phyloP scores from a whole-genome alignment of 805 yeast species.

The Millerago galiae region DNA sequence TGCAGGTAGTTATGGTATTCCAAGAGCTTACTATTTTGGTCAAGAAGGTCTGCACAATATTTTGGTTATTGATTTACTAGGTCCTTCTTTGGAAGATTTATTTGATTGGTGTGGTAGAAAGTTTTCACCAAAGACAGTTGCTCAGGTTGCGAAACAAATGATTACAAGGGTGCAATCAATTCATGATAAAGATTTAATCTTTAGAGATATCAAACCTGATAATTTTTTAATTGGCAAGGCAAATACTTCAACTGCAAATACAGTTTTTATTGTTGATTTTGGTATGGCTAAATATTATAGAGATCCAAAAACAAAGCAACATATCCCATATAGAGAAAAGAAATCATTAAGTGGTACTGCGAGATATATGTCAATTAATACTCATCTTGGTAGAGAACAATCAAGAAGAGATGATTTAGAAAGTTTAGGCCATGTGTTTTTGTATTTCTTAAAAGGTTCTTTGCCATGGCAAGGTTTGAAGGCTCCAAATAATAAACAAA shows the following conservation, averaged over 20 bases:
- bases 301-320: conserved; percentile 92
- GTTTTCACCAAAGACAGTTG: conserved; percentile 82
- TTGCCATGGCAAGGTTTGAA: conserved; percentile 99
- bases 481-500: conserved; percentile 96
- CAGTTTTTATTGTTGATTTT: conserved; percentile 87
- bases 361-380: conserved; percentile 96
- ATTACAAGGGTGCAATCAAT: conserved; percentile 76
- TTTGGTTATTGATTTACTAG: conserved; percentile 86
- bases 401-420: conserved; percentile 95
- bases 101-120: conserved; percentile 98
- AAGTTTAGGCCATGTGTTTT: conserved; percentile 92
- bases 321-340: conserved; percentile 94
- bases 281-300: conserved; percentile 99
- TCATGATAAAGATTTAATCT: conserved; percentile 86
- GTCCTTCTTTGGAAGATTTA: conserved; percentile 92
- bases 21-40: conserved; percentile 96
- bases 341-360: conserved; percentile 97
- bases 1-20: conserved; percentile 78
- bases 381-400: conserved; percentile 96
- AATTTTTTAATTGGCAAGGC: conserved; percentile 92
- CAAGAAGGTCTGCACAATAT: conserved; percentile 97
- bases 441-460: conserved; percentile 89
- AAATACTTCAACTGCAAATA: conserved; percentile 74
- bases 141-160: conserved; percentile 94
- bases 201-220: conserved; percentile 96